phyloP scores from a whole-genome alignment of 1,284 basidiomycete genomes.

The Puccinia triticina region DNA sequence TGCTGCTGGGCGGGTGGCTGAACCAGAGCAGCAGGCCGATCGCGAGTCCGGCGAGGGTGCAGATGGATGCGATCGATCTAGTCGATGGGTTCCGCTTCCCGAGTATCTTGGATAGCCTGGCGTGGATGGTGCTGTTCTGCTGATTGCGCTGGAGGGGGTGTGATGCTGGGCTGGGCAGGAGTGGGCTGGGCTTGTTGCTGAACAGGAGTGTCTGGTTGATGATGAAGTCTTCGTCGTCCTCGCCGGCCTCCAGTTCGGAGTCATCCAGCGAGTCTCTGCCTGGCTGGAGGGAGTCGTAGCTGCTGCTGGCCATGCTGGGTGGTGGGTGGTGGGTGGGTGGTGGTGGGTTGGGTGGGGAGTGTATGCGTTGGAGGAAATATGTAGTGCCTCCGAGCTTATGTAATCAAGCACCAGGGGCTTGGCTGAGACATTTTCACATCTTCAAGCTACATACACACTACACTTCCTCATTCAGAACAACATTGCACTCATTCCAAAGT shows the following conservation, averaged over 20 bases:
- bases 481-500: no score
- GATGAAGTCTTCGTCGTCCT: conserved; percentile 28
- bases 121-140: not conserved
- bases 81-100: not conserved
- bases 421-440: no score
- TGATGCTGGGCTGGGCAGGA: conserved; percentile 16
- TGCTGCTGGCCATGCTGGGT: not conserved
- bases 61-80: not conserved
- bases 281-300: no score
- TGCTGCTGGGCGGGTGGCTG: not conserved
- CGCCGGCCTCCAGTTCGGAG: not conserved
- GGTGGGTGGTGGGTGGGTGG: no score
- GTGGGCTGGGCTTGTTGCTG: not conserved
- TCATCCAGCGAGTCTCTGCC: not conserved
- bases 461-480: no score
- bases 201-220: conserved; percentile 22
- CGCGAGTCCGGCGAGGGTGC: not conserved
- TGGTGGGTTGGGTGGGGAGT: no score
- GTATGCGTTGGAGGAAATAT: no score
- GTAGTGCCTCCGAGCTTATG: no score
- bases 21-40: not conserved
- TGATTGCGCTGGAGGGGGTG: not conserved
- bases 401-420: no score
- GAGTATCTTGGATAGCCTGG: not conserved
- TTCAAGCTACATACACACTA: no score